These are phyloP conservation scores for Talaromyces sp. DNA, from an alignment of 2,329 filamentous ascomycete species.

Conservation along the genomic window DNA sequence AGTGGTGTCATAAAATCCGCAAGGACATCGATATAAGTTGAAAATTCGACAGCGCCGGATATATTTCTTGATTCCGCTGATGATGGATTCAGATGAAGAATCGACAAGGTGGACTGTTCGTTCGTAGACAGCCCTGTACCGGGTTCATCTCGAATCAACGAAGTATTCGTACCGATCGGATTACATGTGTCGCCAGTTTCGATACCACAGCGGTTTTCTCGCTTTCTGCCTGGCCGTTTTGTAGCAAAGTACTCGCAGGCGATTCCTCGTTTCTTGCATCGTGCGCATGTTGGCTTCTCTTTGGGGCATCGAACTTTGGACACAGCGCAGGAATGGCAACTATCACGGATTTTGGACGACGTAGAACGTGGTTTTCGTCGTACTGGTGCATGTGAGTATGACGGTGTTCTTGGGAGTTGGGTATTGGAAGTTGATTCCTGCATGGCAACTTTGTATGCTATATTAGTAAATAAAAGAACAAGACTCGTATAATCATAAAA, in stretches of 20 bases:
- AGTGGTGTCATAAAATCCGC: neutral
- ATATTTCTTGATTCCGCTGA: neutral
- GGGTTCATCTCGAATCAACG: neutral
- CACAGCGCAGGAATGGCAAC: constrained; percentile 32
- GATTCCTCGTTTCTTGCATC: constrained; percentile 25
- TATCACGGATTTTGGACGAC: constrained; percentile 27
- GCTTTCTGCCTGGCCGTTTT: constrained; percentile 23
- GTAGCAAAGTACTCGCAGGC: constrained; percentile 28
- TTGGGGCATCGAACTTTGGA: constrained; percentile 25
- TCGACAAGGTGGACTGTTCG: neutral
- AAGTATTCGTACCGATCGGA: neutral
- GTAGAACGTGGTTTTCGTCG: neutral
- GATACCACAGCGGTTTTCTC: constrained; percentile 2
- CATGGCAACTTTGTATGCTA: neutral
- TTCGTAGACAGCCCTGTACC: neutral
- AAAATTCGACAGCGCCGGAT: neutral
- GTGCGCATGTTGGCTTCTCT: constrained; percentile 20
- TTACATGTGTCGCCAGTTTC: neutral
- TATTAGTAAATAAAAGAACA: neutral
- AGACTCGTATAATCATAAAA: neutral
- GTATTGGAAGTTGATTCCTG: neutral
- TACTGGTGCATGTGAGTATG: neutral
- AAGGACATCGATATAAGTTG: neutral
- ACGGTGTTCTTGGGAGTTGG: neutral
- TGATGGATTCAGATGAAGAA: neutral